These are phyloP conservation scores for Abelmoschus esculentus DNA, from an alignment of 345 rosid species.

Conservation along the genomic window DNA sequence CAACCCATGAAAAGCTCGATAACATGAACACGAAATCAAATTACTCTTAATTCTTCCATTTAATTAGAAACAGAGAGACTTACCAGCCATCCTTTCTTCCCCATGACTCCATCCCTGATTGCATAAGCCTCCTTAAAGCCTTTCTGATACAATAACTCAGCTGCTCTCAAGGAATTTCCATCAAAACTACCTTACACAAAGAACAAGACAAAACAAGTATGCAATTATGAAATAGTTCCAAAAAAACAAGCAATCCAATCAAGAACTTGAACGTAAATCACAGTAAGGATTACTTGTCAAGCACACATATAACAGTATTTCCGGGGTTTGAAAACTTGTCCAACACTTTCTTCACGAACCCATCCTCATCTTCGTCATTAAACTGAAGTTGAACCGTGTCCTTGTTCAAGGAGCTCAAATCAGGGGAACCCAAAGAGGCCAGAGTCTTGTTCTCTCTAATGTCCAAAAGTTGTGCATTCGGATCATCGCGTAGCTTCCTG, in stretches of 20 bases:
- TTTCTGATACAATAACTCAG: constrained; percentile 60
- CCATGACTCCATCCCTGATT: constrained; percentile 72
- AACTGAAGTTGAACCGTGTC: constrained; percentile 35
- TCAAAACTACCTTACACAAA: constrained; percentile 84
- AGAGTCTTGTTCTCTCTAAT: constrained; percentile 46
- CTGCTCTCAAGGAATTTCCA: constrained; percentile 66
- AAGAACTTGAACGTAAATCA: not conserved
- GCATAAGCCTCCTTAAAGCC: constrained; percentile 89
- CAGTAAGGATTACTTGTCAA: constrained; percentile 56
- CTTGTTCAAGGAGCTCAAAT: constrained; percentile 50
- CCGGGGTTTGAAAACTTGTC: constrained; percentile 47
- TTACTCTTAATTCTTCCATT: not conserved
- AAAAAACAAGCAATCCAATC: not conserved
- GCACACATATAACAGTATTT: constrained; percentile 51
- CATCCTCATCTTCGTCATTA: constrained; percentile 27
- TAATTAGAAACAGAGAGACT: constrained; percentile 22
- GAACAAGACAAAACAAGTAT: constrained; percentile 12
- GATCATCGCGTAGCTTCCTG: constrained; percentile 50
- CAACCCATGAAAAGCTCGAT: not conserved
- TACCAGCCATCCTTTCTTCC: constrained; percentile 95
- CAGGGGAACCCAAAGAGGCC: constrained; percentile 45
- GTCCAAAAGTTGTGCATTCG: constrained; percentile 73
- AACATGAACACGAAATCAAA: not conserved
- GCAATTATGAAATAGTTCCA: not conserved
- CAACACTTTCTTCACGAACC: constrained; percentile 51